A percentile compares a stretch with the other conserved stretches of the same genome.
These are phyloP conservation scores for Hypoxylon sp. DNA, from an alignment of 2,329 filamentous ascomycete species.

Conservation along the genomic window DNA sequence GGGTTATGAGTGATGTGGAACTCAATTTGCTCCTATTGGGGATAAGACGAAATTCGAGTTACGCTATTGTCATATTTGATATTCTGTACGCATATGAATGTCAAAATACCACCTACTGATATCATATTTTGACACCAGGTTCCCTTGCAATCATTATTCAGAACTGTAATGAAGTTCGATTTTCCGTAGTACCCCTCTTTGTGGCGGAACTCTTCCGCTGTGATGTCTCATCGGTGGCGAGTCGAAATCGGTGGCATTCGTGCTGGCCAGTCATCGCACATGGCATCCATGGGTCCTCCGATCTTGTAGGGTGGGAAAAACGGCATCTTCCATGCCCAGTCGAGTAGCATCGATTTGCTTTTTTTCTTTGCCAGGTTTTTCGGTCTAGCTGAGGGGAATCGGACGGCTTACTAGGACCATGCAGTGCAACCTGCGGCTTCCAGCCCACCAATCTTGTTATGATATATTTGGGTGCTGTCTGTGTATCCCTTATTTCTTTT, in stretches of 20 bases:
- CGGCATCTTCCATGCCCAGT: conserved; percentile 2
- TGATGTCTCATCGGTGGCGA: not conserved
- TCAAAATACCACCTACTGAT: not conserved
- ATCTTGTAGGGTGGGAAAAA: not conserved
- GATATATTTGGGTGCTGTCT: not conserved
- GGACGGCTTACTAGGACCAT: not conserved
- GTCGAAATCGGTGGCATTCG: conserved; percentile 8
- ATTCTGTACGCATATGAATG: conserved; percentile 19
- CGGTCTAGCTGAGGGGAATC: not conserved
- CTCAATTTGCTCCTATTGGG: conserved; percentile 31
- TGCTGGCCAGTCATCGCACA: not conserved
- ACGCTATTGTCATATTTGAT: not conserved
- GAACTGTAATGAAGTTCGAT: not conserved
- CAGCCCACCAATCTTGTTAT: no score
- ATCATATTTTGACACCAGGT: not conserved
- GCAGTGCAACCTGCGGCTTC: not conserved
- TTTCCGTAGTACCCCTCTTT: not conserved
- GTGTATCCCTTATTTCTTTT: not conserved
- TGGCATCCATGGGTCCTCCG: not conserved
- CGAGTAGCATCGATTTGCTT: not conserved
- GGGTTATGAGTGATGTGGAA: not conserved
- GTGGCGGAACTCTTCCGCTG: not conserved
- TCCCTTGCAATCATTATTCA: not conserved
- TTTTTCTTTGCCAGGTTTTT: not conserved
- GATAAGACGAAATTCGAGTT: conserved; percentile 30